phyloP scores from a whole-genome alignment of 129 eudicot genomes.

The Pittosporum tobira region DNA sequence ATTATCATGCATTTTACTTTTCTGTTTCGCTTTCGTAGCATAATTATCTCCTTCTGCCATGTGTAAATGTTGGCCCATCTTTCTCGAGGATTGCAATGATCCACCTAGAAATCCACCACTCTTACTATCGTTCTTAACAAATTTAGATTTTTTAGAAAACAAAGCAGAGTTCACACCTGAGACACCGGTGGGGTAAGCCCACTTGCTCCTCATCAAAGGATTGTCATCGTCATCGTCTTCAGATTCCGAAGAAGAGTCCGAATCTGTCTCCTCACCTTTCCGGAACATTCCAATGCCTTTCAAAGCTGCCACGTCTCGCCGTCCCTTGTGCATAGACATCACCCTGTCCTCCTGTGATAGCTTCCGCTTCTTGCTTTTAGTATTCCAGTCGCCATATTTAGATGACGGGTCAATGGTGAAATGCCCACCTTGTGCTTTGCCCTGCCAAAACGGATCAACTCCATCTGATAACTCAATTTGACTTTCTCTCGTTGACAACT shows the following conservation, averaged over 20 bases:
- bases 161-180: conserved; percentile 29
- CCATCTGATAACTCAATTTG: conserved; percentile 29
- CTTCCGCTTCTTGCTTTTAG: conserved; percentile 37
- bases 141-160: conserved; percentile 34
- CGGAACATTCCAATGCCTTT: conserved; percentile 38
- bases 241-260: conserved; percentile 72
- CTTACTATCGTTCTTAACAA: conserved; percentile 35
- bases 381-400: conserved; percentile 31
- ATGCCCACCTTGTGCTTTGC: conserved; percentile 34
- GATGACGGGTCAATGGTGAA: conserved; percentile 20
- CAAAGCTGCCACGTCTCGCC: conserved; percentile 30
- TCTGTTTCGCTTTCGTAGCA: conserved; percentile 28
- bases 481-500: conserved; percentile 34
- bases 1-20: conserved; percentile 45
- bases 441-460: conserved; percentile 39
- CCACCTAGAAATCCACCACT: conserved; percentile 29
- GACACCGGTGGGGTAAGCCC: conserved; percentile 60
- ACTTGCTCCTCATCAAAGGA: conserved; percentile 91
- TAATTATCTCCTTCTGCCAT: conserved; percentile 21
- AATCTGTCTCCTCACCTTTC: conserved; percentile 77
- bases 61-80: conserved; percentile 19
- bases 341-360: conserved; percentile 22
- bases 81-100: conserved; percentile 28
- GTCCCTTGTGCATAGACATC: conserved; percentile 40
- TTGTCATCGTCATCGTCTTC: conserved; percentile 63